These are phyloP conservation scores for Cystobasidium sp. DNA, from an alignment of 1,284 basidiomycete species.

Conservation along the genomic window DNA sequence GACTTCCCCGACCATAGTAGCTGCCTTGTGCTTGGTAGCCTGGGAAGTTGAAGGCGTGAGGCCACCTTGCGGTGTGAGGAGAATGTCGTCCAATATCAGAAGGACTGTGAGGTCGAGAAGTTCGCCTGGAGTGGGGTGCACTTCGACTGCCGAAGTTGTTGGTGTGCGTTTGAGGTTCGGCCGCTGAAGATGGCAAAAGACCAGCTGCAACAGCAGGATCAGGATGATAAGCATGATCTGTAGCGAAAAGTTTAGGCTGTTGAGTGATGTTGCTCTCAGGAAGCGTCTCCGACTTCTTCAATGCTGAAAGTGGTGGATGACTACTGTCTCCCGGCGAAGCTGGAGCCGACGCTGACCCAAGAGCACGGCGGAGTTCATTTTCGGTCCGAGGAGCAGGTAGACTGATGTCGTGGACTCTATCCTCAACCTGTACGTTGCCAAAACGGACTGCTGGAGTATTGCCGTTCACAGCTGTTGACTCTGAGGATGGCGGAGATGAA, in stretches of 20 bases:
- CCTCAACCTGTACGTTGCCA: background rate
- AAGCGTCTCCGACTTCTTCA: conserved; percentile 3
- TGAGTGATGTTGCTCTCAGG: background rate
- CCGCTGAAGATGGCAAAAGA: conserved; percentile 10
- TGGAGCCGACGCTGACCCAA: conserved; percentile 24
- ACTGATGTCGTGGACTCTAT: background rate
- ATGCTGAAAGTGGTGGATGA: background rate
- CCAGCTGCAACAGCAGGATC: conserved; percentile 33
- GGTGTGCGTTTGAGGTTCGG: background rate
- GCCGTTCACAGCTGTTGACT: conserved; percentile 19
- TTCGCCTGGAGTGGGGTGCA: background rate
- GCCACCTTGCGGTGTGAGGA: background rate
- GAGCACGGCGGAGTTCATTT: conserved; percentile 2
- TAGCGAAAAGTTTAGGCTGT: background rate
- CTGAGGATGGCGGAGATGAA: conserved; percentile 29
- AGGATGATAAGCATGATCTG: conserved; percentile 2
- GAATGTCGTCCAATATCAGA: background rate
- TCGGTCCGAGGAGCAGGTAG: conserved; percentile 6
- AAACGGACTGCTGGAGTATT: conserved; percentile 3
- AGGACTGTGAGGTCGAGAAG: conserved; percentile 5
- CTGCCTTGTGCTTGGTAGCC: background rate
- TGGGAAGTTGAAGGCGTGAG: conserved; percentile 6
- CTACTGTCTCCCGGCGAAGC: conserved; percentile 8
- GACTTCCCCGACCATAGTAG: conserved; percentile 1
- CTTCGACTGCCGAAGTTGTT: background rate